These are phyloP conservation scores for Phytophthora agathidicida DNA, from an alignment of 352 stramenopile genomes.

Conservation along the genomic window DNA sequence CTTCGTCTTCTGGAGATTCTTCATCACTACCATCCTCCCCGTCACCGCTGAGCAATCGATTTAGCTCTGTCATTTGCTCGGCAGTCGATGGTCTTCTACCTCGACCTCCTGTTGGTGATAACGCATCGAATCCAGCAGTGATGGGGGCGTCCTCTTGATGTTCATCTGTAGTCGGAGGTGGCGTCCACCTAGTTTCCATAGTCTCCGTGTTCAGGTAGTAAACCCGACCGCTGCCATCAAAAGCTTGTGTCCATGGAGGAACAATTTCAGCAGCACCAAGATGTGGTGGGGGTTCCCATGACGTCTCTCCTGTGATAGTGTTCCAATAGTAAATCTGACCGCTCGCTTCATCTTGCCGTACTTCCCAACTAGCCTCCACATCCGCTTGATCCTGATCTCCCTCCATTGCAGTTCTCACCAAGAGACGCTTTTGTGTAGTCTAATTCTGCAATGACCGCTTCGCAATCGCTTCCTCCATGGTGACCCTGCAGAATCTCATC, in stretches of 20 bases:
- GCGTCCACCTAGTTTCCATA: slow-evolving; percentile 59
- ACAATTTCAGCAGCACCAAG: not conserved
- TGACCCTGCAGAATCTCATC: no score
- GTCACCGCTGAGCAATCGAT: slow-evolving; percentile 57
- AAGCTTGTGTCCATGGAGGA: slow-evolving; percentile 47
- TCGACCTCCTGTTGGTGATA: slow-evolving; percentile 16
- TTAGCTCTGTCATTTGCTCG: slow-evolving; percentile 68
- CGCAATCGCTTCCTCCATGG: no score
- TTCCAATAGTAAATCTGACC: slow-evolving; percentile 62
- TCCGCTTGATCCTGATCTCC: not conserved
- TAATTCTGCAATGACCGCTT: slow-evolving; percentile 21
- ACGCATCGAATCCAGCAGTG: not conserved
- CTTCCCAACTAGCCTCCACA: slow-evolving; percentile 43
- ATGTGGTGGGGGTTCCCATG: slow-evolving; percentile 45
- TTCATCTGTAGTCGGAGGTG: slow-evolving; percentile 21
- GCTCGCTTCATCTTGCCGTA: slow-evolving; percentile 49
- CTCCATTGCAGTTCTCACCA: slow-evolving; percentile 23
- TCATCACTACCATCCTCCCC: slow-evolving; percentile 36
- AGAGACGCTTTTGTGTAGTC: slow-evolving; percentile 6
- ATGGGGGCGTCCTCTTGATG: not conserved
- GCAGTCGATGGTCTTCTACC: slow-evolving; percentile 51
- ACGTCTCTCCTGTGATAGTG: slow-evolving; percentile 51
- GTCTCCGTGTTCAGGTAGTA: slow-evolving; percentile 68
- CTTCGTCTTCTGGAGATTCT: slow-evolving; percentile 18
- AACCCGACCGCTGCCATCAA: slow-evolving; percentile 43